Conservation (phyloP, 768 basidiomycete genomes). For the Suillus fuscotomentosus region DNA sequence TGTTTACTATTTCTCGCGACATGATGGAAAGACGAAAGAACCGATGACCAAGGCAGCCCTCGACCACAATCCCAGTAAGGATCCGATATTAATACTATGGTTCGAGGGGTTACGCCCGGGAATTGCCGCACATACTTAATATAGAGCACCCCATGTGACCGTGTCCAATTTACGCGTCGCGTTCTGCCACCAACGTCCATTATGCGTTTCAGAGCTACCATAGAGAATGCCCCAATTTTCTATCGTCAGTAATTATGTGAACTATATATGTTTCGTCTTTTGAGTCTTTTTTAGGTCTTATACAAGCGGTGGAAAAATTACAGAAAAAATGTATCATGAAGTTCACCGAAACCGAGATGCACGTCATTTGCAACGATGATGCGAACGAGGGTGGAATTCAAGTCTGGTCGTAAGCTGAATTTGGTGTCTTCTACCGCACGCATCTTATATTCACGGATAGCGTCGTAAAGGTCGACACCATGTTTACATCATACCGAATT, state of each 20-base stretch:
- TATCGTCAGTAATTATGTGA: slow-evolving; percentile 37
- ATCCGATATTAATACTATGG: not conserved
- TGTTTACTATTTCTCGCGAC: slow-evolving; percentile 80
- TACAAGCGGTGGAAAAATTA: slow-evolving; percentile 80
- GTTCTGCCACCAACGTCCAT: not conserved
- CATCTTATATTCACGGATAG: slow-evolving; percentile 31
- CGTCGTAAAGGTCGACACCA: slow-evolving; percentile 61
- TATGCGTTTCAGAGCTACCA: slow-evolving; percentile 66
- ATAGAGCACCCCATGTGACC: slow-evolving; percentile 22
- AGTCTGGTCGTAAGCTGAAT: slow-evolving; percentile 69
- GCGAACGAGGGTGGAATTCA: slow-evolving; percentile 82
- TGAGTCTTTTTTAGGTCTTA: slow-evolving; percentile 49
- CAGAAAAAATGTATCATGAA: slow-evolving; percentile 84
- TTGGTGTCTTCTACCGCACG: slow-evolving; percentile 12
- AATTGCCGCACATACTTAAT: not conserved
- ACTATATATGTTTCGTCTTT: slow-evolving; percentile 6
- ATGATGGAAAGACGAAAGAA: slow-evolving; percentile 35
- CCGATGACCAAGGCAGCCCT: slow-evolving; percentile 8
- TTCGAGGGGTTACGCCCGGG: not conserved
- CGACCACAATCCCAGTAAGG: not conserved
- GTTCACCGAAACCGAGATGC: slow-evolving; percentile 71
- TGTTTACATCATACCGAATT: slow-evolving; percentile 79
- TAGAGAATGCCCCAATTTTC: slow-evolving; percentile 59
- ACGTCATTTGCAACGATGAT: slow-evolving; percentile 81
- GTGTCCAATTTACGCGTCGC: slow-evolving; percentile 17